Conservation (phyloP, 2,329 filamentous ascomycete genomes). For the Alternaria angustiovoidea region DNA sequence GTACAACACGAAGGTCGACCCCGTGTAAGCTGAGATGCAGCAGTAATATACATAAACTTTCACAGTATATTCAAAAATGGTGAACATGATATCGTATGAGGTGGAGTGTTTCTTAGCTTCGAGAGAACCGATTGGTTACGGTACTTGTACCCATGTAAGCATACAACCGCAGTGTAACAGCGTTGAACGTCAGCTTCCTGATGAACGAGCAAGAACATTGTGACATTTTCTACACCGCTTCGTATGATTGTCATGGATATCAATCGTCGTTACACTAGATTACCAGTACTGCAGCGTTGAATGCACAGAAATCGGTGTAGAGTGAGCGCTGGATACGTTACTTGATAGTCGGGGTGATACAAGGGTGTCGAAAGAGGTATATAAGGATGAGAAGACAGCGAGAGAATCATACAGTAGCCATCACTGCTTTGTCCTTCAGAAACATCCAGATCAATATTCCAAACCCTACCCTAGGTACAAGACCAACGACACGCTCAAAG, state of each 20-base stretch:
- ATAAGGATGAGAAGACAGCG: neutral
- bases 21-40: neutral
- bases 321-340: neutral
- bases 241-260: no score
- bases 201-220: rapidly evolving
- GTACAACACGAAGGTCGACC: no score
- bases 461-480: no score
- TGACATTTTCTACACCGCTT: neutral
- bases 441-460: neutral
- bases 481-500: neutral
- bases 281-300: neutral
- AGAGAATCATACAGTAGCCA: neutral
- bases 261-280: rapidly evolving
- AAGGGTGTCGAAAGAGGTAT: neutral
- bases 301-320: no score
- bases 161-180: neutral
- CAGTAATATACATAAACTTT: no score
- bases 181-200: neutral
- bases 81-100: neutral
- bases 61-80: neutral
- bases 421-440: neutral
- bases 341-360: rapidly evolving
- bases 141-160: neutral
- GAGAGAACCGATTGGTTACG: neutral
- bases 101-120: neutral